phyloP scores from a whole-genome alignment of 2,329 filamentous ascomycete genomes.

The Diplodia corticola region DNA sequence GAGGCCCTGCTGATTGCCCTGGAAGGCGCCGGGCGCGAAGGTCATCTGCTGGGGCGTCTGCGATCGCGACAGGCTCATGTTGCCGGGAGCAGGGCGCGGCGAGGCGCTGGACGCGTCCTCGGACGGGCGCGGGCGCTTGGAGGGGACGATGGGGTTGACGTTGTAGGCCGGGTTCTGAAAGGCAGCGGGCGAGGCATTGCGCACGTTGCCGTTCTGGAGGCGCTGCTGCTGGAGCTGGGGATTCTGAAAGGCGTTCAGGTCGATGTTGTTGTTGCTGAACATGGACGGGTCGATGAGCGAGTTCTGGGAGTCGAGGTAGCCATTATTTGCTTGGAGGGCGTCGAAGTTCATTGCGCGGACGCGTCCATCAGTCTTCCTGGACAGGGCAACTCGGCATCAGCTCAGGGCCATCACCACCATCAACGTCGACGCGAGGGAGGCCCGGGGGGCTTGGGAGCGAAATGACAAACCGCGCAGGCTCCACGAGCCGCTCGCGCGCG shows the following conservation, averaged over 20 bases:
- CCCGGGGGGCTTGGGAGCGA: slow-evolving; percentile 6
- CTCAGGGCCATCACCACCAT: slow-evolving; percentile 20
- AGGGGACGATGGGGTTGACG: slow-evolving; percentile 82
- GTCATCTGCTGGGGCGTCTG: slow-evolving; percentile 83
- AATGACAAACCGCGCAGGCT: slow-evolving; percentile 19
- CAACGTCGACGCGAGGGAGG: slow-evolving; percentile 16
- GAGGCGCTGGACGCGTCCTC: slow-evolving; percentile 86
- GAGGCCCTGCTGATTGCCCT: slow-evolving; percentile 55
- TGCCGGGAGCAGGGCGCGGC: slow-evolving; percentile 62
- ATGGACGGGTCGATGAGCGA: slow-evolving; percentile 42
- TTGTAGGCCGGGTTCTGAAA: slow-evolving; percentile 79
- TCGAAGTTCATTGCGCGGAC: slow-evolving; percentile 26
- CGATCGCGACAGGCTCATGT: slow-evolving; percentile 66
- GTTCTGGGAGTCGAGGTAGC: slow-evolving; percentile 26
- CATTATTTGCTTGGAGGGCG: slow-evolving; percentile 26
- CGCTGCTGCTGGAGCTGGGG: slow-evolving; percentile 42
- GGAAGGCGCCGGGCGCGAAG: slow-evolving; percentile 65
- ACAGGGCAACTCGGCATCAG: slow-evolving; percentile 20
- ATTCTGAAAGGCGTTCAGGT: slow-evolving; percentile 54
- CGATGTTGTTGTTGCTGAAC: slow-evolving; percentile 42
- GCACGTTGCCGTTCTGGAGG: slow-evolving; percentile 81
- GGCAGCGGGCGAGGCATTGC: slow-evolving; percentile 57
- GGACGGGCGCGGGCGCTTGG: slow-evolving; percentile 77
- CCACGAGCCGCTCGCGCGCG: slow-evolving; percentile 20
- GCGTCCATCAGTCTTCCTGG: slow-evolving; percentile 23